phyloP scores from a whole-genome alignment of 2,329 filamentous ascomycete genomes.

The Elsinoe fawcettii region DNA sequence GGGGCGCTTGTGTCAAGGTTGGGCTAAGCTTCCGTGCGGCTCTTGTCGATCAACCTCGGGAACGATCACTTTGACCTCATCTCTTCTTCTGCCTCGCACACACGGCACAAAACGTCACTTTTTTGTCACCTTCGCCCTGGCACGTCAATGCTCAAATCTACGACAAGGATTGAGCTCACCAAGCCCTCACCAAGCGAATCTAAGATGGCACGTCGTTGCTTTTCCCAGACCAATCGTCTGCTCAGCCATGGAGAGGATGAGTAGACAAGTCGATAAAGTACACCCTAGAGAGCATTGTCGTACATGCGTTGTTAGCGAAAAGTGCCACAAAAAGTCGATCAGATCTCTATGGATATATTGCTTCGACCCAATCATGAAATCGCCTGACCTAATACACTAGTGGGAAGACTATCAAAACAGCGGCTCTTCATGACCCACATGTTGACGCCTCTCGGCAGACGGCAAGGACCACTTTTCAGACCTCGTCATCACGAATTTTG shows the following conservation, averaged over 20 bases:
- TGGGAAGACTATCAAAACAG: background rate
- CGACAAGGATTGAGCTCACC: background rate
- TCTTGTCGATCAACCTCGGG: background rate
- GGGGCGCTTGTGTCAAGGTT: background rate
- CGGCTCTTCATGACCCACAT: background rate
- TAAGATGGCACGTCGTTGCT: too few relatives aligned
- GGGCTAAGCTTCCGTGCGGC: background rate
- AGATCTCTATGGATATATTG: background rate
- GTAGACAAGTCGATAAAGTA: too few relatives aligned
- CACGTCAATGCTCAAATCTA: background rate
- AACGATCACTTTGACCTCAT: slow-evolving; percentile 1
- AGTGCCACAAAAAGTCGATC: too few relatives aligned
- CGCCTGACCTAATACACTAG: background rate
- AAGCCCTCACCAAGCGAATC: background rate
- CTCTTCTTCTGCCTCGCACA: background rate
- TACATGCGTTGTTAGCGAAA: too few relatives aligned
- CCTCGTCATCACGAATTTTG: background rate
- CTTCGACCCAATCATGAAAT: background rate
- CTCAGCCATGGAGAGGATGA: too few relatives aligned
- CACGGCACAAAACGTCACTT: background rate
- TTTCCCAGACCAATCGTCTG: too few relatives aligned
- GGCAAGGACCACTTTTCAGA: background rate
- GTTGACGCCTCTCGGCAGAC: background rate
- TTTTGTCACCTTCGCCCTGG: background rate
- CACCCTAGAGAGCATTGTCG: too few relatives aligned